Conservation (phyloP, 1,284 basidiomycete genomes). For the Cutaneotrichosporon sp. region DNA sequence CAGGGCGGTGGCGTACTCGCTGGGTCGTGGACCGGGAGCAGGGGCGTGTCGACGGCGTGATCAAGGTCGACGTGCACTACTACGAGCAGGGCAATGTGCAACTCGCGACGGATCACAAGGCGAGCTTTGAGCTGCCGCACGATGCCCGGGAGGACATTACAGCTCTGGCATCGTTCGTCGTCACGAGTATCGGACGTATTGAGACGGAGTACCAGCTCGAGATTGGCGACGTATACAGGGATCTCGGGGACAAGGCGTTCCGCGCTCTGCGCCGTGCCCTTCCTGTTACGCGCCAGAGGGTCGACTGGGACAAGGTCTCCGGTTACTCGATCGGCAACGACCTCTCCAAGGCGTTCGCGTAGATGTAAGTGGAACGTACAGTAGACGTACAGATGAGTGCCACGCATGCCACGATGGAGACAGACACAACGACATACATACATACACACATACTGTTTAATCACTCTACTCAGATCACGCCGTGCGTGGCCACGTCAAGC, state of each 20-base stretch:
- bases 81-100: conserved; percentile 96
- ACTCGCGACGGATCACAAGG: conserved; percentile 66
- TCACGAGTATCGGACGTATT: conserved; percentile 72
- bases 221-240: conserved; percentile 71
- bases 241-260: conserved; percentile 87
- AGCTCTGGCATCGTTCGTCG: conserved; percentile 54
- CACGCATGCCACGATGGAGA: background rate
- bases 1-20: conserved; percentile 76
- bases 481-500: too few relatives aligned
- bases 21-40: conserved; percentile 50
- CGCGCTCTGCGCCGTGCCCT: conserved; percentile 74
- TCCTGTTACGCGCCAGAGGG: conserved; percentile 84
- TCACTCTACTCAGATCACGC: too few relatives aligned
- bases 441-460: too few relatives aligned
- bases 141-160: conserved; percentile 53
- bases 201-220: conserved; percentile 74
- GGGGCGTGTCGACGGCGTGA: conserved; percentile 52
- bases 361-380: background rate
- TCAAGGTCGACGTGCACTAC: conserved; percentile 83
- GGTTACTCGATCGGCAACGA: conserved; percentile 84
- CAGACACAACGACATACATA: background rate
- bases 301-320: conserved; percentile 86
- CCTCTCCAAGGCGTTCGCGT: conserved; percentile 52
- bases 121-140: conserved; percentile 63
- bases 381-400: background rate